These are phyloP conservation scores for Exophiala mesophila DNA, from an alignment of 2,329 filamentous ascomycete genomes.

Conservation along the genomic window DNA sequence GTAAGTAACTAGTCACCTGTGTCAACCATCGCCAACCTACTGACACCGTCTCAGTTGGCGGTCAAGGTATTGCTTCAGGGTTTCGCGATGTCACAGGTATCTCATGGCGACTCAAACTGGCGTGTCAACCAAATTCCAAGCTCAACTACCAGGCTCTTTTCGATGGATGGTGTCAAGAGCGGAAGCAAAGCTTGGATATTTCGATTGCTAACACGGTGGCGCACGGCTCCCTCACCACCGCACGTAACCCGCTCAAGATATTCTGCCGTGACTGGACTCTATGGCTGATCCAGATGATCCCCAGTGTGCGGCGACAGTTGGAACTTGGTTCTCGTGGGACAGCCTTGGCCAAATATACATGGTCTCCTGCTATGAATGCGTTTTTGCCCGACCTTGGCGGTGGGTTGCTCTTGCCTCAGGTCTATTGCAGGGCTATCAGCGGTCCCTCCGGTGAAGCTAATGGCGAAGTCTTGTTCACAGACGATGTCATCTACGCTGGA, in stretches of 20 bases:
- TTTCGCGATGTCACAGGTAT: conserved; percentile 36
- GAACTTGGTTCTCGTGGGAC: conserved; percentile 30
- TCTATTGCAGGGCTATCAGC: conserved; percentile 29
- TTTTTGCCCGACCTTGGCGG: conserved; percentile 31
- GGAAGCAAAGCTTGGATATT: conserved; percentile 34
- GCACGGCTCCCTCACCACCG: conserved; percentile 33
- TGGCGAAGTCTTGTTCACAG: conserved; percentile 28
- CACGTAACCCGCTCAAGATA: conserved; percentile 28
- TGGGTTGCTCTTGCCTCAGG: conserved; percentile 32
- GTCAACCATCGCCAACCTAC: background rate
- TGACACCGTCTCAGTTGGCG: conserved; percentile 32
- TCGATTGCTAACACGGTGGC: conserved; percentile 33
- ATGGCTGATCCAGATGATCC: conserved; percentile 33
- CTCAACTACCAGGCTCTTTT: conserved; percentile 27
- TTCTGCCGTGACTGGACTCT: conserved; percentile 32
- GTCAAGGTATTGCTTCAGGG: conserved; percentile 39
- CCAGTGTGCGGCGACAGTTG: conserved; percentile 29
- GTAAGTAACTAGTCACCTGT: conserved; percentile 26
- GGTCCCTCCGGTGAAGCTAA: background rate
- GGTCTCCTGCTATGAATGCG: conserved; percentile 28
- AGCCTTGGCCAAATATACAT: conserved; percentile 30
- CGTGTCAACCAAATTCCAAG: conserved; percentile 21
- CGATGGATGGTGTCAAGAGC: conserved; percentile 32
- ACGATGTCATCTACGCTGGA: conserved; percentile 30
- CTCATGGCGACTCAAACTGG: conserved; percentile 34